phyloP scores from a whole-genome alignment of 1,284 basidiomycete genomes.

The Phlebopus sp. region DNA sequence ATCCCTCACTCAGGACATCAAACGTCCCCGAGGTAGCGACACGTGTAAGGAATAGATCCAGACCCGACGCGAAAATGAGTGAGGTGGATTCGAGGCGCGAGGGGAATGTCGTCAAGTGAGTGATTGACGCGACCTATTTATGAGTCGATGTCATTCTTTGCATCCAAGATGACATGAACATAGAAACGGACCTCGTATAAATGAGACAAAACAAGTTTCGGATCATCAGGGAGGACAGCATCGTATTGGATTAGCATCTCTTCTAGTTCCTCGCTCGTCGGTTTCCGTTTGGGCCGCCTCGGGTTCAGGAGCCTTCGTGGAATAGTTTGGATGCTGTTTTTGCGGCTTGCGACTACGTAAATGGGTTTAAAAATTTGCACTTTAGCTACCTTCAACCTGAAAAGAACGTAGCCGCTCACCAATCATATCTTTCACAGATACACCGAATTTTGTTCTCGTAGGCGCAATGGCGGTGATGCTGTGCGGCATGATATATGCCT shows the following conservation, averaged over 20 bases:
- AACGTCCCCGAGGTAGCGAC: constrained; percentile 88
- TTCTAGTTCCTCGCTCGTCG: constrained; percentile 76
- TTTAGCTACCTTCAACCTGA: background rate
- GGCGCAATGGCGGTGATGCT: constrained; percentile 68
- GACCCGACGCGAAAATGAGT: constrained; percentile 81
- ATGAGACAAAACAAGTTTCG: constrained; percentile 77
- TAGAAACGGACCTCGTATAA: constrained; percentile 60
- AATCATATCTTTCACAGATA: constrained; percentile 84
- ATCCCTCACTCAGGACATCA: constrained; percentile 87
- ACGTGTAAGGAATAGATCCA: constrained; percentile 85
- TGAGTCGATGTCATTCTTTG: background rate
- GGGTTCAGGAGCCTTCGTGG: constrained; percentile 81
- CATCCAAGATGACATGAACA: background rate
- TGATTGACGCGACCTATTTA: constrained; percentile 62
- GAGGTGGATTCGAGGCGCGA: constrained; percentile 91
- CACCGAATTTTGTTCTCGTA: constrained; percentile 85
- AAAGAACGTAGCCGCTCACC: constrained; percentile 44
- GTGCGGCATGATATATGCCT: constrained; percentile 71
- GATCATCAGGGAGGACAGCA: constrained; percentile 70
- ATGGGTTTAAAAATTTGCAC: background rate
- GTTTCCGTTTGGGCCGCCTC: constrained; percentile 77
- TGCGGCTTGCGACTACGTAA: constrained; percentile 68
- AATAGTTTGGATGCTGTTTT: constrained; percentile 73
- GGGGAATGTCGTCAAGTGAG: constrained; percentile 69
- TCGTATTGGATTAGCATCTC: constrained; percentile 88